Evolutionary conservation across 148 eudicot species (phyloP).

Genomic region (Selenicereus undatus): DNA sequence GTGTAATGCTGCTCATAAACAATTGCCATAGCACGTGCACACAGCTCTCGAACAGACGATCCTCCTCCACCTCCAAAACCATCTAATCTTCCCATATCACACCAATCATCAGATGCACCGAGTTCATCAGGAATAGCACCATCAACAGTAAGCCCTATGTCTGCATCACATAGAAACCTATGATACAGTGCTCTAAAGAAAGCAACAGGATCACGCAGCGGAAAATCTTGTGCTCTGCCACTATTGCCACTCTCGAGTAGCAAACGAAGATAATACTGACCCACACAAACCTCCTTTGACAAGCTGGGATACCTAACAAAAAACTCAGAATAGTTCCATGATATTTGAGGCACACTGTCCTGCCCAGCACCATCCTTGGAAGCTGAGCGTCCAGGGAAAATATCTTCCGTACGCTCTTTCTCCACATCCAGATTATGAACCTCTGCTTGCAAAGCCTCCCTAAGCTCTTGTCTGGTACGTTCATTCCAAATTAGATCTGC

Average conservation of each 20-base stretch:
- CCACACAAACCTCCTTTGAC: slow-evolving; percentile 98
- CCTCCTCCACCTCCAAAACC: slow-evolving; percentile 99
- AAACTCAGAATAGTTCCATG: slow-evolving; percentile 96
- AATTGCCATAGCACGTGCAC: slow-evolving; percentile 99
- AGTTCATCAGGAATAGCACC: slow-evolving; percentile 97
- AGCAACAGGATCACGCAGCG: slow-evolving; percentile 93
- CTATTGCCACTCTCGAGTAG: slow-evolving; percentile 87
- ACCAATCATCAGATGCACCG: slow-evolving; percentile 99
- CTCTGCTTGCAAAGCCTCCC: slow-evolving; percentile 89
- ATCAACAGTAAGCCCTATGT: slow-evolving; percentile 86
- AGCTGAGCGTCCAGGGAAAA: slow-evolving; percentile 62
- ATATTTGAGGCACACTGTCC: slow-evolving; percentile 74
- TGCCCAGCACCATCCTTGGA: slow-evolving; percentile 45
- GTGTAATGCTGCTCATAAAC: slow-evolving; percentile 87
- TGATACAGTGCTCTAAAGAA: slow-evolving; percentile 96
- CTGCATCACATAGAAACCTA: slow-evolving; percentile 95
- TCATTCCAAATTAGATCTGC: slow-evolving; percentile 99
- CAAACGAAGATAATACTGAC: slow-evolving; percentile 92
- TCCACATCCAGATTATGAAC: slow-evolving; percentile 93
- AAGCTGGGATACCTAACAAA: slow-evolving; percentile 82
- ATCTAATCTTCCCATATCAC: slow-evolving; percentile 98
- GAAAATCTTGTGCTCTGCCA: slow-evolving; percentile 87
- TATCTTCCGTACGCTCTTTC: slow-evolving; percentile 92
- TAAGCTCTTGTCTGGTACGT: slow-evolving; percentile 89
- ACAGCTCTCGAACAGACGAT: slow-evolving; percentile 86